Percentiles rank a stretch among this genome's conserved stretches.
Conservation (phyloP, 306 rosid species). For the Urtica urens region DNA sequence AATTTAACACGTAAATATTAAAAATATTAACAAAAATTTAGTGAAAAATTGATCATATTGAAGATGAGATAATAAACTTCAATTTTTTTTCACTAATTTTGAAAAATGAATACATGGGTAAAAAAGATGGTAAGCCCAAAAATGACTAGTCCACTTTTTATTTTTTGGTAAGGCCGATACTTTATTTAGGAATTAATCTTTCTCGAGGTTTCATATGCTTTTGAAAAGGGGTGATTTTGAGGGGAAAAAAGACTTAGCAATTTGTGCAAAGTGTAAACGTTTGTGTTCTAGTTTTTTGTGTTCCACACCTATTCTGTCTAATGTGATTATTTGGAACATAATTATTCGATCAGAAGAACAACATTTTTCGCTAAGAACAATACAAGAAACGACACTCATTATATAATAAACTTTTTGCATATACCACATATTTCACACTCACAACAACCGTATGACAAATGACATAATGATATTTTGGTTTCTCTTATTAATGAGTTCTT, state of each 20-base stretch:
- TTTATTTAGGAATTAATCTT: too few relatives aligned
- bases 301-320: not conserved
- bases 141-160: too few relatives aligned
- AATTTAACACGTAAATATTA: too few relatives aligned
- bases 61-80: too few relatives aligned
- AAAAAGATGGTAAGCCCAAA: not conserved
- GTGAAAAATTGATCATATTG: too few relatives aligned
- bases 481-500: not conserved
- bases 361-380: not conserved
- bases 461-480: slow-evolving; percentile 1
- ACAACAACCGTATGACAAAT: not conserved
- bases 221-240: too few relatives aligned
- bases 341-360: not conserved
- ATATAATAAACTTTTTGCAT: slow-evolving; percentile 5
- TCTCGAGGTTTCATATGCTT: too few relatives aligned
- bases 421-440: not conserved
- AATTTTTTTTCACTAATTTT: too few relatives aligned
- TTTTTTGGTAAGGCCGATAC: not conserved
- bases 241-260: slow-evolving; percentile 9
- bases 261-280: slow-evolving; percentile 1
- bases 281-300: not conserved
- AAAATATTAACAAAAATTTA: too few relatives aligned
- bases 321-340: not conserved
- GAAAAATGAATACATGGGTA: too few relatives aligned
- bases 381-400: not conserved